phyloP scores from a whole-genome alignment of 1,139 yeast species.

The Kluyveromyces sp. region DNA sequence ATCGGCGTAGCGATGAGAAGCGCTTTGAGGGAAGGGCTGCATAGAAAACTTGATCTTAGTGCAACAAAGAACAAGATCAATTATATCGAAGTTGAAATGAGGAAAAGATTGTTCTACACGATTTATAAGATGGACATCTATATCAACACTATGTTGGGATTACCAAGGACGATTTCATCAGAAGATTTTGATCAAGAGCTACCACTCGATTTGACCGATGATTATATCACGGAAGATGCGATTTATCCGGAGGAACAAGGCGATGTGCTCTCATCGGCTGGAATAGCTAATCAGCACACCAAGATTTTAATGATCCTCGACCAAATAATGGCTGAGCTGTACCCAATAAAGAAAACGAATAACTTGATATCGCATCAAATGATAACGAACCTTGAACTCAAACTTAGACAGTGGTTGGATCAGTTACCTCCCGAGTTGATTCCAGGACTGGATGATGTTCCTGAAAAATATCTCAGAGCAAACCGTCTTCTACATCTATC shows the following conservation, averaged over 20 bases:
- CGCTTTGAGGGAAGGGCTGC: slow-evolving; percentile 82
- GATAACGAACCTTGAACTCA: slow-evolving; percentile 66
- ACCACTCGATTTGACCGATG: slow-evolving; percentile 83
- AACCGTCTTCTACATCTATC: slow-evolving; percentile 71
- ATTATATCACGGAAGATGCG: slow-evolving; percentile 59
- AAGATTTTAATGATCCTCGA: slow-evolving; percentile 55
- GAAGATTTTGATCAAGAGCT: slow-evolving; percentile 86
- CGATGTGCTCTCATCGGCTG: slow-evolving; percentile 57
- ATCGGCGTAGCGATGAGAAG: slow-evolving; percentile 89
- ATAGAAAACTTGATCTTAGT: slow-evolving; percentile 48
- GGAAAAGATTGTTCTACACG: slow-evolving; percentile 82
- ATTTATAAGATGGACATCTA: slow-evolving; percentile 88
- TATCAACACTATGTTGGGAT: slow-evolving; percentile 80
- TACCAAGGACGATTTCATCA: slow-evolving; percentile 64
- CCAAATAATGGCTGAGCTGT: slow-evolving; percentile 48
- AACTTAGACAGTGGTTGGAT: slow-evolving; percentile 69
- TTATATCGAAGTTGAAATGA: slow-evolving; percentile 73
- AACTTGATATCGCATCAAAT: slow-evolving; percentile 40
- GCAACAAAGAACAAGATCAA: slow-evolving; percentile 36
- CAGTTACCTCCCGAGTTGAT: slow-evolving; percentile 64
- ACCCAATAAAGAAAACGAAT: slow-evolving; percentile 43
- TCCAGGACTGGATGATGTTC: slow-evolving; percentile 54
- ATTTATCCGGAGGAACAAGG: slow-evolving; percentile 37
- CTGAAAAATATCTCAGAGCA: slow-evolving; percentile 65
- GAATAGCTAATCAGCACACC: slow-evolving; percentile 83